These are phyloP conservation scores for Pseudogymnoascus sp. DNA, from an alignment of 2,329 filamentous ascomycete genomes.

Conservation along the genomic window DNA sequence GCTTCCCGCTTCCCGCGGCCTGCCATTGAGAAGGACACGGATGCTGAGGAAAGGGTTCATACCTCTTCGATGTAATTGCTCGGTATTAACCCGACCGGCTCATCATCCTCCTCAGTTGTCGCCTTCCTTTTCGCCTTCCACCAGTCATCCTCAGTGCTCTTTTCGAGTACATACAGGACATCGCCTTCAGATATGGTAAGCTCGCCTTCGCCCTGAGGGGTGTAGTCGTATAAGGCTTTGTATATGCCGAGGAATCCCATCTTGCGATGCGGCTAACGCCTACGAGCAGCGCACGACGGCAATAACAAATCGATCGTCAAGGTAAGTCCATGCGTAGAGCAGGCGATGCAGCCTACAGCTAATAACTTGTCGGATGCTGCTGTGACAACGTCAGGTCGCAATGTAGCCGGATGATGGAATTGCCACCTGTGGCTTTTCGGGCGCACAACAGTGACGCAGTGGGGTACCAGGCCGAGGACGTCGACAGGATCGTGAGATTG, in stretches of 20 bases:
- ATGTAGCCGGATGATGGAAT: conserved; percentile 2
- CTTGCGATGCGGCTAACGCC: conserved; percentile 13
- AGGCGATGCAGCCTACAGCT: conserved; percentile 5
- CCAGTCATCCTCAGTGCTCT: conserved; percentile 68
- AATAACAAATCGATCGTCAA: not conserved
- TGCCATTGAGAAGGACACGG: not conserved
- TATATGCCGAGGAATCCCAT: conserved; percentile 94
- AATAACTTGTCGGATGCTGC: not conserved
- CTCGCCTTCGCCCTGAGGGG: conserved; percentile 78
- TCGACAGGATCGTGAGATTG: not conserved
- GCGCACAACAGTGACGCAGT: not conserved
- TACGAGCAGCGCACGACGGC: conserved; percentile 8
- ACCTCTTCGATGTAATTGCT: conserved; percentile 96
- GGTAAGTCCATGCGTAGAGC: not conserved
- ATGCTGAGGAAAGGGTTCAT: conserved; percentile 28
- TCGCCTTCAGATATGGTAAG: conserved; percentile 79
- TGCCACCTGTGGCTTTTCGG: not conserved
- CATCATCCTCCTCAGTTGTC: conserved; percentile 29
- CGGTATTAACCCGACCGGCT: conserved; percentile 50
- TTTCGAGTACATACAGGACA: conserved; percentile 73
- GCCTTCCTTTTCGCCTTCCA: conserved; percentile 50
- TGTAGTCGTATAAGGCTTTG: conserved; percentile 87
- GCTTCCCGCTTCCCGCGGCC: not conserved
- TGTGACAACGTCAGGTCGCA: not conserved
- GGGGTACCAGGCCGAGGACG: not conserved